Evolutionary conservation across 202 grass and related monocot genomes (phyloP), one percentile per base, ranked within the genome.

Genomic region (Hordeum pubiflorum): DNA sequence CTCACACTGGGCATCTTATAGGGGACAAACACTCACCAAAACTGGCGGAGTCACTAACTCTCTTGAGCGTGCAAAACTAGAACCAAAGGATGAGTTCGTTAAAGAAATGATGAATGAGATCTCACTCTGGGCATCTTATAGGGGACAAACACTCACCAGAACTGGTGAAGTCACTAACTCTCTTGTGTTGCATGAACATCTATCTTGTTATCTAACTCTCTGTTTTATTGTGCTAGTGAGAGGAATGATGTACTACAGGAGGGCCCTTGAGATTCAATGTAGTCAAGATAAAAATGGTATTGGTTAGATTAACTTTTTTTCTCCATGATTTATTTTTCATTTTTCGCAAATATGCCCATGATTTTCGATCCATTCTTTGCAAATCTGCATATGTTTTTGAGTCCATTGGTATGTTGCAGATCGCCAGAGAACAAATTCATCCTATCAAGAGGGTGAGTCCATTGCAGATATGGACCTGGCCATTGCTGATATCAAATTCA

Each of bases 191-290:
- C 5, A 24, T 74, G 46, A 52, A 66, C 13, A 62, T 72, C 33
- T 62, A 72, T 59, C 14, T 60, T 83, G 13, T 81, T 65, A 18
- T 84, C 52, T 89, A 60, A 76, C 50, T 81, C 3, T 80, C 54
- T 58, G 10, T 58, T 74, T 89, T 77, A 85, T 20, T 76, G 74
- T 86, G 11, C 63, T 66, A 99, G 97, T 99, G 38, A 92, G 97
- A 96, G 97, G 97, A 82, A 93, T 99, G 91, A 99, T 99, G 97
- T 99, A 99, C 81, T 99, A 99, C 20, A 90, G 83, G 72, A 83
- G 4, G 38, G 97, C 97, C 65, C 91, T 99, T 81, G 65, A 91
- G 69, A 72, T 89, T 78, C 97, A 99, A 59, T 96, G n/a, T 57
- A 60, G 48, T n/a, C 87, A 96, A 74, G 96, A 99, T 77, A 78